phyloP scores from a whole-genome alignment of 2,329 filamentous ascomycete genomes.

The Ascochyta rabiei region DNA sequence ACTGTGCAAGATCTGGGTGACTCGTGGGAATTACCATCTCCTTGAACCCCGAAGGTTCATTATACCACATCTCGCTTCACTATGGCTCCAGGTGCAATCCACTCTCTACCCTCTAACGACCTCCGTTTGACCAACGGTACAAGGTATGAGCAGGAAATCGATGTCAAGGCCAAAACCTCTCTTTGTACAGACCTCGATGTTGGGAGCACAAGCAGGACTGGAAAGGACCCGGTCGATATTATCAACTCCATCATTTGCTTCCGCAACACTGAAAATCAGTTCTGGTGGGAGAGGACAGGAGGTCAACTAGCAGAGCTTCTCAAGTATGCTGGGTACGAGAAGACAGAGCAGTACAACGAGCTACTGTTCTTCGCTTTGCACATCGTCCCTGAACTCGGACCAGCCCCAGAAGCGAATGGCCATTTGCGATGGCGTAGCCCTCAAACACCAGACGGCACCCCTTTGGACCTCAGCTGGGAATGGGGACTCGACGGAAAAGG shows the following conservation, averaged over 20 bases:
- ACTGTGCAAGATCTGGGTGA: too few species aligned
- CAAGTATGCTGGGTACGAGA: conserved; percentile 8
- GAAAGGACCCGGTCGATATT: too few species aligned
- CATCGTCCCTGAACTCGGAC: conserved; percentile 13
- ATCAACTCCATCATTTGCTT: conserved; percentile 1
- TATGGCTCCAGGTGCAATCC: too few species aligned
- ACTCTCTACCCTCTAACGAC: too few species aligned
- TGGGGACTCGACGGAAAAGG: conserved; percentile 22
- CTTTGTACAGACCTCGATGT: too few species aligned
- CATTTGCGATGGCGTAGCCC: conserved; percentile 15
- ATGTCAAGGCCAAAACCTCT: too few species aligned
- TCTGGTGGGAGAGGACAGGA: conserved; percentile 18
- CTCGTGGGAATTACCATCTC: too few species aligned
- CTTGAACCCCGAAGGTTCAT: too few species aligned
- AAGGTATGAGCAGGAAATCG: too few species aligned
- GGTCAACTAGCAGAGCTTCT: conserved; percentile 11
- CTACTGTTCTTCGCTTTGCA: conserved; percentile 18
- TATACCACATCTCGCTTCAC: too few species aligned
- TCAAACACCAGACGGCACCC: conserved; percentile 21
- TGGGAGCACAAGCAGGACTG: too few species aligned
- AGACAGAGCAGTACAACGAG: conserved; percentile 15
- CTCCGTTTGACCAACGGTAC: too few species aligned
- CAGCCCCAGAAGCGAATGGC: conserved; percentile 8
- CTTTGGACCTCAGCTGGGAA: conserved; percentile 20
- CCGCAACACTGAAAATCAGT: conserved; percentile 8